phyloP scores from a whole-genome alignment of 176 grass and related monocot genomes.

The Oryza glumipatula region DNA sequence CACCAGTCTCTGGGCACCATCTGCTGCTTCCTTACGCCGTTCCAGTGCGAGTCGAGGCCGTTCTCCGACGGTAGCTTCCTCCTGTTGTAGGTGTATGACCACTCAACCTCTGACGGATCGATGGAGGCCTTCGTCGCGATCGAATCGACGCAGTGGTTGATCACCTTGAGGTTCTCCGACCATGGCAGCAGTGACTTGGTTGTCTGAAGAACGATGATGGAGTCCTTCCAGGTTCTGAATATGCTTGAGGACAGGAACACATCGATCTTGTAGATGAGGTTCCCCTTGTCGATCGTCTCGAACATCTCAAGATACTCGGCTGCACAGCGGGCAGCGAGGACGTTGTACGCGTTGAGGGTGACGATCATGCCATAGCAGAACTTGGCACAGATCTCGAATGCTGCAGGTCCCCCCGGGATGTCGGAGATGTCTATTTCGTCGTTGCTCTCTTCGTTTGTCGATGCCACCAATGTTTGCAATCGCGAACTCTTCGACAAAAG shows the following conservation, averaged over 20 bases:
- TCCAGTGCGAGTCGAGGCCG: conserved; percentile 68
- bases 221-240: conserved; percentile 94
- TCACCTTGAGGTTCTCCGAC: conserved; percentile 77
- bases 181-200: conserved; percentile 69
- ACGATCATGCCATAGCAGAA: conserved; percentile 95
- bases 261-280: conserved; percentile 95
- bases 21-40: conserved; percentile 72
- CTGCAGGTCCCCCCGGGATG: conserved; percentile 82
- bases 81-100: conserved; percentile 96
- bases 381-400: conserved; percentile 94
- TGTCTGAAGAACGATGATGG: conserved; percentile 83
- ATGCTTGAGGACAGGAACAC: conserved; percentile 85
- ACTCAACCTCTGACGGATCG: conserved; percentile 82
- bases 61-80: conserved; percentile 81
- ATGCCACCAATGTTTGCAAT: conserved; percentile 75
- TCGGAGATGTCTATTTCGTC: conserved; percentile 79
- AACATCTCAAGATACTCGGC: conserved; percentile 97
- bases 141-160: conserved; percentile 76
- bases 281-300: conserved; percentile 84
- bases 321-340: conserved; percentile 72
- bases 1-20: conserved; percentile 88
- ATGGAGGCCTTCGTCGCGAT: conserved; percentile 70
- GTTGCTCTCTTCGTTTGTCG: conserved; percentile 63
- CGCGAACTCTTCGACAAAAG: conserved; percentile 89
- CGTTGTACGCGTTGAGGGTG: conserved; percentile 97